Base-by-base conservation (phyloP, 1,139 yeast species). In the Pichiaceae sp. region DNA sequence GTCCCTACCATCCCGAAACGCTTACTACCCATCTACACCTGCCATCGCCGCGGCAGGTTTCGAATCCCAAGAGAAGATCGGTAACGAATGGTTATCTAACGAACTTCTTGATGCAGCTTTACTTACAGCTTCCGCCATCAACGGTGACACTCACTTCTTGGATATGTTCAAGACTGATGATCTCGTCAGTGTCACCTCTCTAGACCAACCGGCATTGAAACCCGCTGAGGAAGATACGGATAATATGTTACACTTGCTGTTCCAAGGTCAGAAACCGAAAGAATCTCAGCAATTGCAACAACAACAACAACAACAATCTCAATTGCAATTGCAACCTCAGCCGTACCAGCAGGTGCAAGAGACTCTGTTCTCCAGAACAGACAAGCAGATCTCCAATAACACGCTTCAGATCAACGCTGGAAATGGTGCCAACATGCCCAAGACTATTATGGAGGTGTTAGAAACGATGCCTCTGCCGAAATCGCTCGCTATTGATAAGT, bases 101-200 rank as follows among this genome's bases (percentile, higher is more conserved):
- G 89, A 80, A 50, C 63, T 80, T 34, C 58, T 81, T 40, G 85
- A 78, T 46, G 87, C 80, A 48, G 87, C 86, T 0, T 56, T 80
- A 25, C 60, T 80, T 40, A 78, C 87, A 0, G 86, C 86, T 0
- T 82, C 85, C 7, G 86, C 86, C 0, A 63, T 78, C 35, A 78
- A 78, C 43, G 81, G 79, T 24, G 79, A 75, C 43, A 66, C 75
- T 1, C 76, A 73, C 40, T 70, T 73, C 40, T 57, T 75, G 15
- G 82, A 77, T 39, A 63, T 75, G 48, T 66, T 72, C 61, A 66
- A 65, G 35, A 53, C 43, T 4, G 50, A 44, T 15, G 38, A 47
- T 9, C 15, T 46, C 11, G 24, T 21, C 9, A 21, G 24, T 11
- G 29, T 26, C 14, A 14, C 7, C 16, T 14, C 16, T 12, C n/a